These are phyloP conservation scores for Globisporangium echinulatum DNA, from an alignment of 352 stramenopile species.

Conservation along the genomic window DNA sequence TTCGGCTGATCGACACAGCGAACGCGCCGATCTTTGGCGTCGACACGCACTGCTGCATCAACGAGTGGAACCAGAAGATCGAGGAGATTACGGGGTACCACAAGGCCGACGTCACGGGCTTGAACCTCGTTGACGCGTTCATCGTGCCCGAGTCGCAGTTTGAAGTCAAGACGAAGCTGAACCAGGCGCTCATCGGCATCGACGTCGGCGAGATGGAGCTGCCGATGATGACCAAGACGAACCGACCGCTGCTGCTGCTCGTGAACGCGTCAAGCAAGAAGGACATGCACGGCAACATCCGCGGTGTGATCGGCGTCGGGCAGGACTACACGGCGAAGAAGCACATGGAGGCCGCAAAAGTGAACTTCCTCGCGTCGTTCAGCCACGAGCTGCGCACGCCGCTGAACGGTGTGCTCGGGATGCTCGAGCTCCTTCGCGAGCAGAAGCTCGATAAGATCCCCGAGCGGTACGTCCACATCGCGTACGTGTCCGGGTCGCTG, in stretches of 20 bases:
- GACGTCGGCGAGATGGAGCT: constrained; percentile 68
- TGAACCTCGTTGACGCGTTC: constrained; percentile 58
- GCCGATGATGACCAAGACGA: constrained; percentile 49
- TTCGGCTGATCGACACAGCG: constrained; percentile 65
- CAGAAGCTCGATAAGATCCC: constrained; percentile 40
- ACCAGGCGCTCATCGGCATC: constrained; percentile 60
- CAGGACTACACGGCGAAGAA: constrained; percentile 86
- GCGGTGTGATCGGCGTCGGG: constrained; percentile 82
- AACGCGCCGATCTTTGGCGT: constrained; percentile 75
- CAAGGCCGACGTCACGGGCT: constrained; percentile 44
- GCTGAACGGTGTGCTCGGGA: constrained; percentile 72
- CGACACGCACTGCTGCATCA: constrained; percentile 66
- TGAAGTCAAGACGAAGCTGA: constrained; percentile 47
- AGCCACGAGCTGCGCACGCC: constrained; percentile 64
- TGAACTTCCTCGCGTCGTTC: constrained; percentile 66
- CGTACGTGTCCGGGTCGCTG: constrained; percentile 58
- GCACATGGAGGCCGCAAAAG: constrained; percentile 58
- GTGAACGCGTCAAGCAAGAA: constrained; percentile 74
- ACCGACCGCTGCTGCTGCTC: constrained; percentile 36
- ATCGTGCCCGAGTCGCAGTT: constrained; percentile 48
- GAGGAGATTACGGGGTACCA: constrained; percentile 67
- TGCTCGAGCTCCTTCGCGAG: constrained; percentile 64
- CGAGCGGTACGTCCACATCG: constrained; percentile 65
- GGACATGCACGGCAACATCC: constrained; percentile 82
- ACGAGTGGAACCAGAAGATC: constrained; percentile 78